These are phyloP conservation scores for Auricularia sp. DNA, from an alignment of 768 basidiomycete species.

Conservation along the genomic window DNA sequence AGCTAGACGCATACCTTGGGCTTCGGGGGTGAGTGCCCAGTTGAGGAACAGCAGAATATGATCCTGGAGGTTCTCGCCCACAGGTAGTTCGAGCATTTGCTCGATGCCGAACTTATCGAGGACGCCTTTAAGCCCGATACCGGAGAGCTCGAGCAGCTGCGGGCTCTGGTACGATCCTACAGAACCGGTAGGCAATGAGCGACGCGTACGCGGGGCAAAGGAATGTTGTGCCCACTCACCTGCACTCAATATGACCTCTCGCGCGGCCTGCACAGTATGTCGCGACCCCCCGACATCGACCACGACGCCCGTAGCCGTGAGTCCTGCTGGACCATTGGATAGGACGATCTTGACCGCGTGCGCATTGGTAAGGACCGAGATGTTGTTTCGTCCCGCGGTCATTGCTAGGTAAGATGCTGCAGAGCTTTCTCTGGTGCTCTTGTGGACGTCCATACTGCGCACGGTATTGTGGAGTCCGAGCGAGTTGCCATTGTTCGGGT, in stretches of 20 bases:
- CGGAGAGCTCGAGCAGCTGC: conserved; percentile 31
- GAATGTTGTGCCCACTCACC: conserved; percentile 11
- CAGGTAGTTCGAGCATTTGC: conserved; percentile 29
- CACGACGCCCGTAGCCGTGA: conserved; percentile 26
- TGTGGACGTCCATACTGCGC: background rate
- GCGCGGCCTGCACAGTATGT: conserved; percentile 26
- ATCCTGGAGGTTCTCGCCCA: conserved; percentile 34
- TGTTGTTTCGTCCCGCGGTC: conserved; percentile 22
- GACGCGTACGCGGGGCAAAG: no score
- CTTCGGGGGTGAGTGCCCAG: background rate
- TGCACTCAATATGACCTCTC: conserved; percentile 23
- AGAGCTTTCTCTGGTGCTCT: background rate
- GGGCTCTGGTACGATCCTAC: conserved; percentile 11
- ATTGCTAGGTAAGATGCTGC: conserved; percentile 5
- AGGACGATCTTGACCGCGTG: conserved; percentile 30
- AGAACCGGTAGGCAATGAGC: background rate
- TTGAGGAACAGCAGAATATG: background rate
- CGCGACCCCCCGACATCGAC: conserved; percentile 20
- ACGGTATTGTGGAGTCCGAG: conserved; percentile 7
- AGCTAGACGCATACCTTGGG: background rate
- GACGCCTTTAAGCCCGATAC: conserved; percentile 25
- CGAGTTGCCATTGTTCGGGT: conserved; percentile 2
- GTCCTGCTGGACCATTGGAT: conserved; percentile 9
- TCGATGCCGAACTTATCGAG: conserved; percentile 23
- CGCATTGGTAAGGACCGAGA: conserved; percentile 32